Conservation (phyloP, 306 rosid genomes). For the Cyclanthera cordifolia region DNA sequence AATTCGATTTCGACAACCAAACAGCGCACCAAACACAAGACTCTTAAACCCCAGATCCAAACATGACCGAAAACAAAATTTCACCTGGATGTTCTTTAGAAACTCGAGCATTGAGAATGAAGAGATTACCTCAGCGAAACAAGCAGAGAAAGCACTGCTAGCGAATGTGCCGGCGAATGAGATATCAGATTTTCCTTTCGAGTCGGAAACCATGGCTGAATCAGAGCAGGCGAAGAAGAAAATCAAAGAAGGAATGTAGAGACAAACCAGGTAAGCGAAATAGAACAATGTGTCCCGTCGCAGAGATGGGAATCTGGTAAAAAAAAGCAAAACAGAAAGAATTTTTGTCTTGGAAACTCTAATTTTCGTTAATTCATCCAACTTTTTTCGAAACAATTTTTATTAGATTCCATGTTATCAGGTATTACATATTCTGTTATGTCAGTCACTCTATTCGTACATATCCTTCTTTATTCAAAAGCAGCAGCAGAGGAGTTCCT, state of each 20-base stretch:
- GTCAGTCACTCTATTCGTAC: too few relatives aligned
- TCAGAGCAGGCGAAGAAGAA: neutral
- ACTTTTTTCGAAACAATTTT: too few relatives aligned
- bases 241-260: neutral
- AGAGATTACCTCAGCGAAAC: slow-evolving; percentile 44
- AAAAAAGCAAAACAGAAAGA: too few relatives aligned
- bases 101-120: neutral
- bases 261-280: neutral
- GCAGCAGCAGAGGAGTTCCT: too few relatives aligned
- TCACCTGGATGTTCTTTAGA: neutral
- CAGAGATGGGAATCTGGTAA: neutral
- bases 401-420: too few relatives aligned
- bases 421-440: too few relatives aligned
- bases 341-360: too few relatives aligned
- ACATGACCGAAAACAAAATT: neutral
- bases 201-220: slow-evolving; percentile 42
- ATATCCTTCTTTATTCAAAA: too few relatives aligned
- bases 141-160: slow-evolving; percentile 59
- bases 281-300: too few relatives aligned
- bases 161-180: slow-evolving; percentile 51
- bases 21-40: neutral
- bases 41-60: neutral
- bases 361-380: too few relatives aligned
- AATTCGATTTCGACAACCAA: neutral
- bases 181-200: slow-evolving; percentile 40